These are phyloP conservation scores for Phytophthora lateralis DNA, from an alignment of 352 stramenopile species.

Conservation along the genomic window DNA sequence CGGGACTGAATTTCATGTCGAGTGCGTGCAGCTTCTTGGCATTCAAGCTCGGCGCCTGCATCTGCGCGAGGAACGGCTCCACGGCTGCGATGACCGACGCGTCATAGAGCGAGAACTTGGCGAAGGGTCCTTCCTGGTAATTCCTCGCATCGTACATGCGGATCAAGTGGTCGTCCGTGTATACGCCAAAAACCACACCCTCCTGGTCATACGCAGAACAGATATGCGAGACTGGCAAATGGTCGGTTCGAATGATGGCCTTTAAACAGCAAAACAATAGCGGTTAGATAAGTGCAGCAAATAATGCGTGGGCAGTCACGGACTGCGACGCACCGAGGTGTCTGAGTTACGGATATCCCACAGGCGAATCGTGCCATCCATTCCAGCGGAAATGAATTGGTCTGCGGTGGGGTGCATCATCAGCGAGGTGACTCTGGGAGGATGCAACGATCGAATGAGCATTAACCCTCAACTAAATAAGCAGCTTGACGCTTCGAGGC, in stretches of 20 bases:
- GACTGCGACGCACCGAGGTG: conserved; percentile 42
- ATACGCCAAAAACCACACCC: conserved; percentile 86
- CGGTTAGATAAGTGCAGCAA: background rate
- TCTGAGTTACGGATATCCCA: conserved; percentile 83
- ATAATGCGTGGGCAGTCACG: background rate
- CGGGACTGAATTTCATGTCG: conserved; percentile 85
- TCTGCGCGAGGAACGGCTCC: conserved; percentile 62
- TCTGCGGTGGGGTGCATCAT: conserved; percentile 89
- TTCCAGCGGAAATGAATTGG: conserved; percentile 81
- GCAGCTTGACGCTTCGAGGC: background rate
- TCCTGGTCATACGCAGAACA: conserved; percentile 83
- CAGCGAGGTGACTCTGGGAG: conserved; percentile 72
- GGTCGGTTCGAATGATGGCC: conserved; percentile 68
- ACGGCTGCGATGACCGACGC: conserved; percentile 62
- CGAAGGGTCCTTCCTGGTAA: conserved; percentile 87
- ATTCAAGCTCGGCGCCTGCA: conserved; percentile 59
- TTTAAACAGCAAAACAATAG: conserved; percentile 13
- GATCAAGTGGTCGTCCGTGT: conserved; percentile 85
- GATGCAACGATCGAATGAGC: background rate
- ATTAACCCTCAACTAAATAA: background rate
- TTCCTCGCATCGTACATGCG: conserved; percentile 91
- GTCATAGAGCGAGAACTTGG: conserved; percentile 89
- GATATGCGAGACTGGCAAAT: conserved; percentile 68
- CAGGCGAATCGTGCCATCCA: conserved; percentile 78
- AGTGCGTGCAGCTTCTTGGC: conserved; percentile 72